A percentile compares a stretch with the other conserved stretches of the same genome.
These are phyloP conservation scores for Pseudogymnoascus sp. DNA, from an alignment of 2,329 filamentous ascomycete species.

Conservation along the genomic window DNA sequence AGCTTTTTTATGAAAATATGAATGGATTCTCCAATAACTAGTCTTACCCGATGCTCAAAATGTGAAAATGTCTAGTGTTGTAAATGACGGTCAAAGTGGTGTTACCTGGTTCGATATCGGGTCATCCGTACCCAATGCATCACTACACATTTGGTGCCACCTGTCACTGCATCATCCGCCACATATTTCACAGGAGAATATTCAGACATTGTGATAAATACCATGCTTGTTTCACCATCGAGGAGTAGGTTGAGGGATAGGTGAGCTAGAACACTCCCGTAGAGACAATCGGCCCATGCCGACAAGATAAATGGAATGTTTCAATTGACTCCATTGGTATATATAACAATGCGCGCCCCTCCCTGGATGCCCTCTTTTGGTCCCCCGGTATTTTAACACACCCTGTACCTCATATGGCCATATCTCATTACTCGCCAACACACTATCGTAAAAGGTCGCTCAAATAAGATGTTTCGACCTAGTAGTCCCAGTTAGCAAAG, in stretches of 20 bases:
- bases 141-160: not conserved
- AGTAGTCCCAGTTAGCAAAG: conserved; percentile 26
- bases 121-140: not conserved
- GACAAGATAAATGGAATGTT: not conserved
- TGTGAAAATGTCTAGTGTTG: not conserved
- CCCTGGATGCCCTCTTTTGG: not conserved
- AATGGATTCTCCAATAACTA: not conserved
- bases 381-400: conserved; percentile 5
- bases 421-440: conserved; percentile 3
- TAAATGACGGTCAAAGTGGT: not conserved
- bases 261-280: not conserved
- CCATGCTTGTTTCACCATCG: not conserved
- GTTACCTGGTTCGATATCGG: not conserved
- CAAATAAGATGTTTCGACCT: conserved; percentile 65
- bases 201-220: not conserved
- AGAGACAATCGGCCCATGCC: not conserved
- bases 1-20: not conserved
- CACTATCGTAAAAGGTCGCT: conserved; percentile 8
- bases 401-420: not conserved
- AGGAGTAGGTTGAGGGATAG: not conserved
- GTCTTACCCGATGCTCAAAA: not conserved
- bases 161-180: not conserved
- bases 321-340: conserved; percentile 1
- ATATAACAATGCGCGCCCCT: conserved; percentile 3
- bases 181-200: not conserved